A percentile compares a stretch with the other conserved stretches of the same genome.
These are phyloP conservation scores for Penicillium tannophilum DNA, from an alignment of 495 filamentous ascomycete species.

Conservation along the genomic window DNA sequence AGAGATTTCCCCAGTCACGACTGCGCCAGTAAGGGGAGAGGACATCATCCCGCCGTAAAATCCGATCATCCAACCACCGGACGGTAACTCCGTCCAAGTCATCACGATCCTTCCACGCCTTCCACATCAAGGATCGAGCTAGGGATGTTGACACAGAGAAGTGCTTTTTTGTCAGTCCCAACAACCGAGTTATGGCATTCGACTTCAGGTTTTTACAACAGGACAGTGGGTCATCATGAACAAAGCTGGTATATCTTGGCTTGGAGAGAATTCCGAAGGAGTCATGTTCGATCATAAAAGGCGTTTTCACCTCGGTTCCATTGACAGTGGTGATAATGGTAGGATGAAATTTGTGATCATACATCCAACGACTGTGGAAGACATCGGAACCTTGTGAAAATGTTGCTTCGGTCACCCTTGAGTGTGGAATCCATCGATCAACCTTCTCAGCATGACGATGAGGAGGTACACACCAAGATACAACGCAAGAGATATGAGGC, in stretches of 20 bases:
- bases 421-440: constrained; percentile 61
- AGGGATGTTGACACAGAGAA: constrained; percentile 59
- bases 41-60: constrained; percentile 57
- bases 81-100: constrained; percentile 63
- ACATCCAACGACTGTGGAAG: constrained; percentile 58
- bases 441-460: constrained; percentile 52
- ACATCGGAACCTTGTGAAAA: constrained; percentile 55
- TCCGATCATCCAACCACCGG: constrained; percentile 64
- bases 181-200: constrained; percentile 47
- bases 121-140: constrained; percentile 64
- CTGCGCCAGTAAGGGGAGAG: constrained; percentile 60
- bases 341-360: constrained; percentile 65
- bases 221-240: constrained; percentile 59
- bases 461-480: constrained; percentile 62
- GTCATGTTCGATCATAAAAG: constrained; percentile 61
- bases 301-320: constrained; percentile 54
- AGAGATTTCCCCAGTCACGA: constrained; percentile 57
- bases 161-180: constrained; percentile 51
- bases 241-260: constrained; percentile 55
- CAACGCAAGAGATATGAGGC: constrained; percentile 55
- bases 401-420: constrained; percentile 60
- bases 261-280: constrained; percentile 57
- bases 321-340: constrained; percentile 61
- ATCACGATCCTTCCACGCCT: constrained; percentile 60
- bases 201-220: constrained; percentile 51